Base-by-base conservation (phyloP, 2,329 filamentous ascomycete species). In the Sclerotiophoma versabilis region DNA sequence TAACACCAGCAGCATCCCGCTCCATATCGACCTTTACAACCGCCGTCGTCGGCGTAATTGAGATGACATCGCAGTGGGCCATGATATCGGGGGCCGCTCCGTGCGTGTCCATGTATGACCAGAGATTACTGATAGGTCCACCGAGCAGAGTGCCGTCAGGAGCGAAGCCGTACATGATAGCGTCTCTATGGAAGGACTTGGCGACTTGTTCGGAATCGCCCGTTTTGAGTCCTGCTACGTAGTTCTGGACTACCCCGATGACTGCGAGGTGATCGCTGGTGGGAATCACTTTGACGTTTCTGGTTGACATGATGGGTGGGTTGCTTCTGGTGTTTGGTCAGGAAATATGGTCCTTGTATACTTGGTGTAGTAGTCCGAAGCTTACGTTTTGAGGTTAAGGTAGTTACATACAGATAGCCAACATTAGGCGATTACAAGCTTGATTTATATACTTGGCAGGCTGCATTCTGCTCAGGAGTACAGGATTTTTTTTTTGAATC, bases 21-120 rank as follows among this genome's bases (percentile, higher is more conserved):
- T 43, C 39, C 39, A 43, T 43, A 15, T 43, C 39, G 23, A 43
- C 39, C 17, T 30, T 27, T 15, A 43, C 39, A 5, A 43, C 39
- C 5, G 39, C 39, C 17, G 39, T 43, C 17, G 39, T 43, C 17
- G 39, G 39, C 23, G 39, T 43, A 10, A 43, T 43, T 9, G 39
- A 27, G n/a, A 43, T 43, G 39, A 43, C 14, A n/a, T 43, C 39
- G 23, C 17, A 4, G 17, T 30, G 39, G 27, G 39, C 27, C 12
- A 9, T 43, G 27, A 43, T 43, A 4, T 43, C 7, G 17, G 39
- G 39, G 9, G 39, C 39, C 7, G 23, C 27, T 11, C 39, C 39
- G 39, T 29, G 22, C 20, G 22, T 30, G 11, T 43, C 27, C 39
- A 43, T 43, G 39, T 8, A 43, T 17, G 11, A 20, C 39, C 23